These are phyloP conservation scores for Nicotiana paniculata DNA, from an alignment of 257 asterid species.

Conservation along the genomic window DNA sequence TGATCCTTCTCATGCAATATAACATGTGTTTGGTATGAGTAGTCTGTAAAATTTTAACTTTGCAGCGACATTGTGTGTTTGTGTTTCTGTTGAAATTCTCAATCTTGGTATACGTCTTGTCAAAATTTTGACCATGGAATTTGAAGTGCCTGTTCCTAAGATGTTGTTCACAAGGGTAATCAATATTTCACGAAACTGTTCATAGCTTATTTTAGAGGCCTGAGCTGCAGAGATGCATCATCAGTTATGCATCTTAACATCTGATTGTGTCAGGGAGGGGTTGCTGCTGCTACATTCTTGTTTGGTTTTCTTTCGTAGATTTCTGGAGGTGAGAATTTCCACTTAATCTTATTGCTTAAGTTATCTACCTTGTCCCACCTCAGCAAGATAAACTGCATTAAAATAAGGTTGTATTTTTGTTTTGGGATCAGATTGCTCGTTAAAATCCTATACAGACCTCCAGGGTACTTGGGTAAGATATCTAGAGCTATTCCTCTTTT, in stretches of 20 bases:
- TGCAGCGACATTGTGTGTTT: not conserved
- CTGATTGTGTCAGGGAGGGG: constrained; percentile 21
- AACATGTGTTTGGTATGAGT: not conserved
- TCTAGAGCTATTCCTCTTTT: not conserved
- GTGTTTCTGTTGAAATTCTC: not conserved
- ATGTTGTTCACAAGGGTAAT: not conserved
- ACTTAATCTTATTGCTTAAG: not conserved
- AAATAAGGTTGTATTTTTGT: not conserved
- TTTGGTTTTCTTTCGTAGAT: constrained; percentile 11
- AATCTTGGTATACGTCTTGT: not conserved
- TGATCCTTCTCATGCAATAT: not conserved
- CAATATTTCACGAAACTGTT: not conserved
- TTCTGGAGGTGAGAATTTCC: constrained; percentile 29
- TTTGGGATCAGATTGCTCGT: not conserved
- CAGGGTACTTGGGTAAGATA: not conserved
- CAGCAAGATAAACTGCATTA: not conserved
- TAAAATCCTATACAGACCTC: not conserved
- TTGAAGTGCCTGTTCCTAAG: not conserved
- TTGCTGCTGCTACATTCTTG: not conserved
- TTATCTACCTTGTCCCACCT: not conserved
- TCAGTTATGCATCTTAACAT: constrained; percentile 6
- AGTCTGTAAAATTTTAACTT: not conserved
- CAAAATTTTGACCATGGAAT: not conserved
- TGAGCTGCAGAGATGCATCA: constrained; percentile 2
- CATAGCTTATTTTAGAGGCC: not conserved